These are phyloP conservation scores for Triglochin maritima DNA, from an alignment of 106 monocot species.

Conservation along the genomic window DNA sequence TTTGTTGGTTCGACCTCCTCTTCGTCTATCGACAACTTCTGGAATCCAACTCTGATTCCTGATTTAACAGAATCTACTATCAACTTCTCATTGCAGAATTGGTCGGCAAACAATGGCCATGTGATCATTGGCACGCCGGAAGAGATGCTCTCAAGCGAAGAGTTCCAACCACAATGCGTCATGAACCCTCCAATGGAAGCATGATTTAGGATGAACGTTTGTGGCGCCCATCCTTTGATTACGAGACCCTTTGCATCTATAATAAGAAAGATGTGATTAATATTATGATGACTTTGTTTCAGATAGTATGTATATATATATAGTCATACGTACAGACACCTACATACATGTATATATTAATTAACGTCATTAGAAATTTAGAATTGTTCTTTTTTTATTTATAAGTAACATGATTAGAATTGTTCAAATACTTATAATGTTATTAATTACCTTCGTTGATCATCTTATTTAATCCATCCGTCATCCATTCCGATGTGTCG, in stretches of 20 bases:
- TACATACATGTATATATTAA: no score
- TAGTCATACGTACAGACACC: no score
- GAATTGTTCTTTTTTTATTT: no score
- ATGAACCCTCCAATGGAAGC: slow-evolving; percentile 23
- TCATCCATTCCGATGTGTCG: neutral
- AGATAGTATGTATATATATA: no score
- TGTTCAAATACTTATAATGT: no score
- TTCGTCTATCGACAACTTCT: neutral
- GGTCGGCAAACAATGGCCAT: slow-evolving; percentile 7
- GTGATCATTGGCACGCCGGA: slow-evolving; percentile 11
- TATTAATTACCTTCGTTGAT: no score
- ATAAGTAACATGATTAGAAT: no score
- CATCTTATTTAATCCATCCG: slow-evolving; percentile 5
- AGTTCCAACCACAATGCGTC: slow-evolving; percentile 76
- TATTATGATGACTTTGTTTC: no score
- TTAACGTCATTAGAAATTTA: no score
- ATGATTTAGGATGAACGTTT: slow-evolving; percentile 8
- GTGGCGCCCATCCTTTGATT: slow-evolving; percentile 14
- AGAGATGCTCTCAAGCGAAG: slow-evolving; percentile 32
- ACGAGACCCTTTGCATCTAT: neutral
- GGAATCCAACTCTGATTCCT: neutral
- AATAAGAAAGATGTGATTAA: no score
- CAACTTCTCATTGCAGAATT: slow-evolving; percentile 18
- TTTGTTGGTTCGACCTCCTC: neutral
- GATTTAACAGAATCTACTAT: neutral